These are phyloP conservation scores for Candida pseudoglaebosa DNA, from an alignment of 805 yeast species.

Conservation along the genomic window DNA sequence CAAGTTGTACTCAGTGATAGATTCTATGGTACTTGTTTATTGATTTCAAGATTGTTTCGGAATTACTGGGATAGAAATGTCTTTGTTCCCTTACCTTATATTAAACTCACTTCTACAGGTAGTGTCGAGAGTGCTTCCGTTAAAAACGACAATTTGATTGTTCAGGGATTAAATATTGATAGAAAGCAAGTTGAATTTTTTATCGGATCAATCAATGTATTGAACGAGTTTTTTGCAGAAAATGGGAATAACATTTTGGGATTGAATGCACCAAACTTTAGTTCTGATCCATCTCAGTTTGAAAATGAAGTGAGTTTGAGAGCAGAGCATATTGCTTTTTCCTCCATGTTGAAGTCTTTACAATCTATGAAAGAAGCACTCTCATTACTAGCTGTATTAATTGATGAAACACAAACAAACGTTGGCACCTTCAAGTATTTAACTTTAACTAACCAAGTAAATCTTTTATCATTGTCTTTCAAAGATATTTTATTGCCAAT, in stretches of 20 bases:
- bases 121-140: conserved; percentile 33
- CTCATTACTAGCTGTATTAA: conserved; percentile 77
- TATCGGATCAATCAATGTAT: conserved; percentile 64
- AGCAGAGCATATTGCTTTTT: conserved; percentile 88
- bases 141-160: conserved; percentile 43
- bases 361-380: conserved; percentile 83
- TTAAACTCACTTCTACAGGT: conserved; percentile 36
- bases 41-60: conserved; percentile 74
- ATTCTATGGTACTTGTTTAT: conserved; percentile 80
- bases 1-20: conserved; percentile 88
- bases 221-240: conserved; percentile 65
- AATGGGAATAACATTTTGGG: conserved; percentile 63
- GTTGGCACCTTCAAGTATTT: conserved; percentile 71
- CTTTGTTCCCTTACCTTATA: conserved; percentile 46
- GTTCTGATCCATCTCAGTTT: conserved; percentile 44
- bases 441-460: conserved; percentile 61
- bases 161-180: conserved; percentile 41
- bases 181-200: conserved; percentile 61
- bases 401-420: conserved; percentile 60
- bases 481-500: conserved; percentile 74
- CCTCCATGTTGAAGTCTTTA: conserved; percentile 69
- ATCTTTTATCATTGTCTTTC: conserved; percentile 63
- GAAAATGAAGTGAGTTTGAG: conserved; percentile 70
- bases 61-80: conserved; percentile 75
- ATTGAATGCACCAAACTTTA: conserved; percentile 52